Evolutionary conservation across 164 flowering plant species (phyloP), one percentile per base, ranked within the genome.

Genomic region (Sedum album): DNA sequence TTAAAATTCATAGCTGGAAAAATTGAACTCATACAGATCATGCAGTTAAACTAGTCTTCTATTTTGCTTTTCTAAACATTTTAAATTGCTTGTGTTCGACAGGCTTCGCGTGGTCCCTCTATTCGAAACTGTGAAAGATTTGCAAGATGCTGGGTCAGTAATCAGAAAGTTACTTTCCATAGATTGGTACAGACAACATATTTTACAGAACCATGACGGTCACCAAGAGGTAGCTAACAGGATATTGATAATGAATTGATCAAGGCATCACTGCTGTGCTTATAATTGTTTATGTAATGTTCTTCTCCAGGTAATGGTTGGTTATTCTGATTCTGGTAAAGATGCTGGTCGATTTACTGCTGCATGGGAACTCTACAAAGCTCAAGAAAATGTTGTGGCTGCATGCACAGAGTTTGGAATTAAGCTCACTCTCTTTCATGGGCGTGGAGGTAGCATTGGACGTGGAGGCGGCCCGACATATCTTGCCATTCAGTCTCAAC

Each of bases 361-460:
- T 71, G 98, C 96, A 39, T 93, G 98, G 96, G 98, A 88, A 74
- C 92, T 90, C 25, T 90, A 90, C 80, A 90, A 93, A 80, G 96
- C 96, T 65, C 98, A 93, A 79, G 96, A 88, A 72, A 88, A 86
- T 79, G 96, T 93, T 77, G 94, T 88, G 38, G 96, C 96, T 72
- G 94, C 93, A 42, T 93, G 96, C 83, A 90, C 85, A 65, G 96
- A 90, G 73, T 88, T 64, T 80, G 92, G 88, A 8, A 93, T 93
- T 33, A 90, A 93, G 69, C 84, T 90, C 66, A 93, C 98, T 69
- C 77, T 93, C n/a, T 93, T 93, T 78, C 98, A 93, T 75, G 98
- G 98, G 31, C 98, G 98, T 74, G 98, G 96, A 70, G 98, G 98
- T 44, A 93, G 98, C 74, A 85, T 93, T 76, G 98, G 98, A 42